Percentiles rank a stretch among this genome's conserved stretches.
These are phyloP conservation scores for sunflower (Helianthus annuus) DNA, from an alignment of 129 eudicot genomes.

Conservation along the genomic window DNA sequence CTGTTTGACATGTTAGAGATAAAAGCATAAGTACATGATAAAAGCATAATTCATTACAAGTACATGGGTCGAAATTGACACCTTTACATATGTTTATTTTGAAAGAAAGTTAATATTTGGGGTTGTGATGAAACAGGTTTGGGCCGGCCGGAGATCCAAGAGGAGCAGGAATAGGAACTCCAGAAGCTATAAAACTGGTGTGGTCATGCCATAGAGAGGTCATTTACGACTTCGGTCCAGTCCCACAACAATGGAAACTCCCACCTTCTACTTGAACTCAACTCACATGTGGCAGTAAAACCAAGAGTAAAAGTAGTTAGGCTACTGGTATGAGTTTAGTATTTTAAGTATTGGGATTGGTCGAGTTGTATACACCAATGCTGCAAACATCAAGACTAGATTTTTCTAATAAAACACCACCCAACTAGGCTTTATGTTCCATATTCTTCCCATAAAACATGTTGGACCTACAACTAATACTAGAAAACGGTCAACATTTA, in stretches of 20 bases:
- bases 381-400: conserved; percentile 10
- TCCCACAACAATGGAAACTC: conserved; percentile 68
- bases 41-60: neutral
- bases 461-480: neutral
- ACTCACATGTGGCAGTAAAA: neutral
- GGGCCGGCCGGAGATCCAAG: conserved; percentile 99
- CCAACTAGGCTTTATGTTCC: neutral
- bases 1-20: neutral
- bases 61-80: neutral
- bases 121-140: conserved; percentile 52
- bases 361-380: neutral
- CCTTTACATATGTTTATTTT: neutral
- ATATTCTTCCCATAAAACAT: neutral
- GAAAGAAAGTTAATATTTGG: neutral
- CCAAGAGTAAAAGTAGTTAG: conserved; percentile 24
- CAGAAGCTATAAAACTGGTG: conserved; percentile 94
- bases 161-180: conserved; percentile 99
- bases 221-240: conserved; percentile 83
- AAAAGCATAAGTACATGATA: neutral
- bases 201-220: conserved; percentile 99
- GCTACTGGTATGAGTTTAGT: conserved; percentile 1
- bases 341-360: conserved; percentile 7
- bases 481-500: no score
- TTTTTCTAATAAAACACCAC: neutral
- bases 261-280: conserved; percentile 67